Evolutionary conservation across 2,329 filamentous ascomycete genomes (phyloP), one percentile per base, ranked within the genome.

Genomic region (Daldinia sp.): DNA sequence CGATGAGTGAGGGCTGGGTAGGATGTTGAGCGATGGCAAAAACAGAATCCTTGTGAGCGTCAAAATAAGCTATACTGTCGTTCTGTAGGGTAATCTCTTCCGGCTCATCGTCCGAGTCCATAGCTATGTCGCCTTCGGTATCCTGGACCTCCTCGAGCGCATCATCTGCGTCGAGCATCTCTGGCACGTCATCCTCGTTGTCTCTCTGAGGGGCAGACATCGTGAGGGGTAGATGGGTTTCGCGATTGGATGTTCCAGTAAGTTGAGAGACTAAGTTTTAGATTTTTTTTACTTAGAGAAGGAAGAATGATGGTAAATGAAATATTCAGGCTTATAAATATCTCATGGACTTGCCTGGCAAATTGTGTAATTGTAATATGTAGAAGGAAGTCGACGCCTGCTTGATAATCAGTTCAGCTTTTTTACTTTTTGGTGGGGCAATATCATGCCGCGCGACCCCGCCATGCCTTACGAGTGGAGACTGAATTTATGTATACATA

Each of bases 11-110:
- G 5, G 91, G 89, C 77, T 92, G 86, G 6, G 89, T 84, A 3
- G 96, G 96, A 79, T 99, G 96, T 79, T 97, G 93, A 18, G 95
- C 93, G 79, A 99, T 96, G 81, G 93, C 90, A 84, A 98, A 99
- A 77, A 99, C 92, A 68, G 92, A 94, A 86, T 98, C 94, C 74
- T 90, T 92, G 83, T 98, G 93, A 39, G 83, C 81, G 83, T 98
- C 96, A 78, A 98, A 98, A 84, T 97, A 95, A 67, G 93, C 95
- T 73, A 91, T 86, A 72, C 93, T 97, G 85, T 99, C 95, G 85
- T 98, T 99, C 70, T 96, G 89, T 6, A 98, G 86, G 46, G 88
- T 82, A 46, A 98, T 89, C 79, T 96, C 93, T 74, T 90, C 87
- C 30, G 87, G 87, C 50, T 85, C 86, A 33, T 92, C 88, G 3